These are phyloP conservation scores for Sphaerosporella brunnea DNA, from an alignment of 495 filamentous ascomycete genomes.

Conservation along the genomic window DNA sequence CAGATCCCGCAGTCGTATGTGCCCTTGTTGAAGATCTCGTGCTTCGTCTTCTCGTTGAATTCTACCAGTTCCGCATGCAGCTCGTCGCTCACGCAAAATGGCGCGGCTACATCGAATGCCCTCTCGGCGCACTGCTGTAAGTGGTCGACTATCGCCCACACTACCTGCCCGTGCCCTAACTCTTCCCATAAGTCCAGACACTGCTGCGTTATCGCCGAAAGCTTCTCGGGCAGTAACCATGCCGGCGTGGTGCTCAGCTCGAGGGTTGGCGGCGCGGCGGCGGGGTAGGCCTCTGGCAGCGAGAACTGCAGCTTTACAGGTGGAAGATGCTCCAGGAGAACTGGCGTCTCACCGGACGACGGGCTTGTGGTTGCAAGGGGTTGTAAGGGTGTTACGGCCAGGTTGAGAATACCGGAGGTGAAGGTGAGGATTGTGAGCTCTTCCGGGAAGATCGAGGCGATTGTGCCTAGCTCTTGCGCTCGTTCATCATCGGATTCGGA, in stretches of 20 bases:
- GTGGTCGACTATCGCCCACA: conserved; percentile 74
- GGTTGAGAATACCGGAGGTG: conserved; percentile 48
- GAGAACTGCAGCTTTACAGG: conserved; percentile 49
- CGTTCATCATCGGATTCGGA: conserved; percentile 30
- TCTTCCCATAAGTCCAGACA: conserved; percentile 62
- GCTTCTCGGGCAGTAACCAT: conserved; percentile 48
- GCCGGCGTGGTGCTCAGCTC: conserved; percentile 43
- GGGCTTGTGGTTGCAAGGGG: conserved; percentile 59
- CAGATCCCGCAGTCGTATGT: conserved; percentile 88
- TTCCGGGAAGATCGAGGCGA: conserved; percentile 65
- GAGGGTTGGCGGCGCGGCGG: conserved; percentile 44
- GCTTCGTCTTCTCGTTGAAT: conserved; percentile 55
- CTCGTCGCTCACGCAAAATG: conserved; percentile 37
- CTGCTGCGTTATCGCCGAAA: conserved; percentile 44
- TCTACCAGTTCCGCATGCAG: conserved; percentile 60
- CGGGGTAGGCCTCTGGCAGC: conserved; percentile 63
- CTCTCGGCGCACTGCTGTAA: conserved; percentile 63
- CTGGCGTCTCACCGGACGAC: conserved; percentile 6
- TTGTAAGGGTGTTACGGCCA: conserved; percentile 51
- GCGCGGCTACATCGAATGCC: conserved; percentile 47
- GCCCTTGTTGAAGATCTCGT: conserved; percentile 54
- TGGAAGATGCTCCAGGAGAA: conserved; percentile 40
- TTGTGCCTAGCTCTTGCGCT: conserved; percentile 60
- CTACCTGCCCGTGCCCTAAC: conserved; percentile 52
- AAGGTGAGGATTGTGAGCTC: conserved; percentile 50